A percentile compares a stretch with the other conserved stretches of the same genome.
These are phyloP conservation scores for Paecilomyces sp. DNA, from an alignment of 2,329 filamentous ascomycete genomes.

Conservation along the genomic window DNA sequence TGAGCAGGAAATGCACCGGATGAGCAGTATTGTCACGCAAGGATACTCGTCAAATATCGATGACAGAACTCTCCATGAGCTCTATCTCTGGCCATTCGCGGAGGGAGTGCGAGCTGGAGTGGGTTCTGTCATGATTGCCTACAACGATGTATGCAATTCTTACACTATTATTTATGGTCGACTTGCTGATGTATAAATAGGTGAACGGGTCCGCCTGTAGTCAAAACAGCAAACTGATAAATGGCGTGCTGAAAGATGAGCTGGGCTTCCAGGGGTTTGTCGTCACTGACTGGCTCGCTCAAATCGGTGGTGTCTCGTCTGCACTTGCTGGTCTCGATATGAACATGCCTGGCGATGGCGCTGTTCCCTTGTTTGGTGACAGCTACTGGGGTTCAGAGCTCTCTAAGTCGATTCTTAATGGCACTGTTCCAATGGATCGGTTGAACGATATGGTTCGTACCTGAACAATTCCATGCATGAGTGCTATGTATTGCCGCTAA, in stretches of 20 bases:
- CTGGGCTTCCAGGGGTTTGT: constrained; percentile 66
- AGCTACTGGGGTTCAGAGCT: constrained; percentile 52
- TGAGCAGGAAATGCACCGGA: constrained; percentile 41
- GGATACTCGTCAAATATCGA: constrained; percentile 45
- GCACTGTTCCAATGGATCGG: constrained; percentile 49
- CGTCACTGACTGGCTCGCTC: constrained; percentile 63
- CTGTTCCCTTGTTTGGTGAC: constrained; percentile 45
- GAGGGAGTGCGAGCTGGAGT: constrained; percentile 42
- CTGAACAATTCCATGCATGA: neutral
- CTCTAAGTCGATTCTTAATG: constrained; percentile 49
- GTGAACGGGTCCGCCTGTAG: constrained; percentile 61
- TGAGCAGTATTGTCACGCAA: constrained; percentile 36
- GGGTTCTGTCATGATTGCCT: constrained; percentile 38
- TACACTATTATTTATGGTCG: neutral
- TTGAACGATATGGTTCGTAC: constrained; percentile 43
- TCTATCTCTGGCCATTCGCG: constrained; percentile 45
- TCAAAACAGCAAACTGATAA: constrained; percentile 62
- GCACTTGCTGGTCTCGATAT: constrained; percentile 60
- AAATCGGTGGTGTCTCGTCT: constrained; percentile 53
- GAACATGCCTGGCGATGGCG: constrained; percentile 59
- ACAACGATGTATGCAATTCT: constrained; percentile 29
- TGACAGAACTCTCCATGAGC: constrained; percentile 41
- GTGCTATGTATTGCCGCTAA: constrained; percentile 3
- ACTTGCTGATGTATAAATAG: constrained; percentile 19
- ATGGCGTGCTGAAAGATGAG: constrained; percentile 65